Base-by-base conservation (phyloP, 441 rosid genomes). In the Gossypium aridum region DNA sequence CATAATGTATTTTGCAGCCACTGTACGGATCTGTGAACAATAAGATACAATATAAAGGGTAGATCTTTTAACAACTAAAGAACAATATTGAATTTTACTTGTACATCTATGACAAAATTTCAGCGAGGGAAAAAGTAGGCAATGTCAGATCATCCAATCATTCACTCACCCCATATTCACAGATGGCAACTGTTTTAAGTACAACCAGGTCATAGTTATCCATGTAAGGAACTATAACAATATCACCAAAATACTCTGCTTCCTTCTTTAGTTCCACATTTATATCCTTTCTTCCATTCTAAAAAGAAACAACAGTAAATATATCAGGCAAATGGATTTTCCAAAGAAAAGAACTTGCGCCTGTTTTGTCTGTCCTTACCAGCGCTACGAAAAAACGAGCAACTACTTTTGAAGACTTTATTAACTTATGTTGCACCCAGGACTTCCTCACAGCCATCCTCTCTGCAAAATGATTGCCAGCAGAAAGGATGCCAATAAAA, bases 381-480 rank as follows among this genome's bases (percentile, higher is more conserved):
- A 86, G 57, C 47, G 88, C 92, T 64, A 87, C 90, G 55, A 96
- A 96, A 82, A 96, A 96, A 28, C 98, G 91, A 49, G 97, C 97
- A 49, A 96, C 97, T 49, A 88, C 97, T 72, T 81, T 87, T 0
- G 98, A 93, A 43, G 98, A 90, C 81, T 76, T 84, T 77, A 96
- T 84, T 71, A 93, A 89, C 71, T 85, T 83, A 73, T 95, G 94
- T 80, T 90, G 98, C 95, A 95, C 87, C 99, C 99, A 91, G 45
- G 98, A 86, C 86, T 87, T 95, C 81, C 99, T 87, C 80, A 90
- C 95, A 56, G 99, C 98, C 99, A 95, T 95, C 64, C 99, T 86
- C 87, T 93, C 99, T 1, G 95, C 86, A 76, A 95, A 95, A 83
- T 95, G 99, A 82, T 90, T 91, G 72, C 97, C 99, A 0, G 98